These are phyloP conservation scores for Colletotrichum sp. DNA, from an alignment of 2,329 filamentous ascomycete genomes.

Conservation along the genomic window DNA sequence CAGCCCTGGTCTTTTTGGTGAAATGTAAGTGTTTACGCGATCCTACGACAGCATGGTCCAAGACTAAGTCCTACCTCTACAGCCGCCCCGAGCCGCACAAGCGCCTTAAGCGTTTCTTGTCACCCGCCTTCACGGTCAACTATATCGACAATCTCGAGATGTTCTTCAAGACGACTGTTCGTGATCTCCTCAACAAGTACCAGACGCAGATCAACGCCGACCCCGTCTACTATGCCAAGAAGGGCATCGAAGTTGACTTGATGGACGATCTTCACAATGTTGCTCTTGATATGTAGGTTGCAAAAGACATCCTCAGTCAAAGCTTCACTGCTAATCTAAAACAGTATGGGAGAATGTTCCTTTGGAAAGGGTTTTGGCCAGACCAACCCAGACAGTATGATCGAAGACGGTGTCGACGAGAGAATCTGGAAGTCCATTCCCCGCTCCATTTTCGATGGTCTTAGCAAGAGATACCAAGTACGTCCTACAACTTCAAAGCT, in stretches of 20 bases:
- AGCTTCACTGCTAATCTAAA: neutral
- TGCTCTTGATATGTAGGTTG: constrained; percentile 26
- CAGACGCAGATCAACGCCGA: constrained; percentile 2
- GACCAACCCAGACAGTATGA: constrained; percentile 24
- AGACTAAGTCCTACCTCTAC: neutral
- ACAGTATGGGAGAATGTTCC: constrained; percentile 28
- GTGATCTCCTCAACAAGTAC: constrained; percentile 12
- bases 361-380: constrained; percentile 30
- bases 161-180: constrained; percentile 24
- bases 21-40: constrained; percentile 19
- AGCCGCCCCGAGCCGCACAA: constrained; percentile 28
- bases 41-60: neutral
- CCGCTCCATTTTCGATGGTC: constrained; percentile 15
- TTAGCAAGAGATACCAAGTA: constrained; percentile 16
- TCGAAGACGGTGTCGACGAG: constrained; percentile 14
- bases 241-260: constrained; percentile 26
- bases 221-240: neutral
- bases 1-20: constrained; percentile 24
- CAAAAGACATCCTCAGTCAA: neutral
- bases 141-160: constrained; percentile 29
- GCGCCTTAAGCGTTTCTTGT: constrained; percentile 28
- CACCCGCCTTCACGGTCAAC: constrained; percentile 28
- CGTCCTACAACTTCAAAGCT: accelerated
- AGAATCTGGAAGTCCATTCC: constrained; percentile 13
- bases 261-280: constrained; percentile 32